These are phyloP conservation scores for Candida manassasensis DNA, from an alignment of 805 yeast genomes.

Conservation along the genomic window DNA sequence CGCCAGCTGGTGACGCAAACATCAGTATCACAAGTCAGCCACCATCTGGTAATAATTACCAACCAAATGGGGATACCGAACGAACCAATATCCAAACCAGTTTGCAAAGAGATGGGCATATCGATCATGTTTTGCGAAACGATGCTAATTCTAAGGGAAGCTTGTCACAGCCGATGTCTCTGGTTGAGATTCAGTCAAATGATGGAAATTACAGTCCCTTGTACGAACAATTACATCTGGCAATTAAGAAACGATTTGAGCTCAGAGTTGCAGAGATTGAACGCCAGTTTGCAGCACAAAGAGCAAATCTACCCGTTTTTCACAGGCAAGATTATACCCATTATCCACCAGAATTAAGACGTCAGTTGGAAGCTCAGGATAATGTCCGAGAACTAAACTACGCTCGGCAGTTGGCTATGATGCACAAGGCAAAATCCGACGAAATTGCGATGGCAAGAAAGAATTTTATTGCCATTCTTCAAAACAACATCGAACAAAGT, in stretches of 20 bases:
- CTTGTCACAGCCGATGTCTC: background rate
- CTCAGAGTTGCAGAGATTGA: conserved; percentile 4
- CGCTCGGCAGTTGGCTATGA: background rate
- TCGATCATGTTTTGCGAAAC: background rate
- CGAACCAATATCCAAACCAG: background rate
- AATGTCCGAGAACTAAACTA: background rate
- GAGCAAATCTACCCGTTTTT: background rate
- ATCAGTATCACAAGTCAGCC: background rate
- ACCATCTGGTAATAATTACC: background rate
- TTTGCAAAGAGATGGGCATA: background rate
- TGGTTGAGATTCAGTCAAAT: background rate
- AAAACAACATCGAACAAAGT: background rate
- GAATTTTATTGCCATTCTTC: background rate
- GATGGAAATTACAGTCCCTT: background rate
- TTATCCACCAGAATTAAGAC: background rate
- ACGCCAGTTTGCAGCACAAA: background rate
- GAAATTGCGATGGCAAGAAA: background rate
- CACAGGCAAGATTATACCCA: background rate
- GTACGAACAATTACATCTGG: background rate
- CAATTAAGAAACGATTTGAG: conserved; percentile 1
- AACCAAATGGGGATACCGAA: too few species aligned
- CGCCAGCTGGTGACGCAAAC: too few species aligned
- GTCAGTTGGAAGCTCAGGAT: background rate
- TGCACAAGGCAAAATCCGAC: background rate
- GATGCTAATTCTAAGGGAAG: background rate